These are phyloP conservation scores for Umbelopsis vinacea DNA, from an alignment of 192 early-diverging fungal species.

Conservation along the genomic window DNA sequence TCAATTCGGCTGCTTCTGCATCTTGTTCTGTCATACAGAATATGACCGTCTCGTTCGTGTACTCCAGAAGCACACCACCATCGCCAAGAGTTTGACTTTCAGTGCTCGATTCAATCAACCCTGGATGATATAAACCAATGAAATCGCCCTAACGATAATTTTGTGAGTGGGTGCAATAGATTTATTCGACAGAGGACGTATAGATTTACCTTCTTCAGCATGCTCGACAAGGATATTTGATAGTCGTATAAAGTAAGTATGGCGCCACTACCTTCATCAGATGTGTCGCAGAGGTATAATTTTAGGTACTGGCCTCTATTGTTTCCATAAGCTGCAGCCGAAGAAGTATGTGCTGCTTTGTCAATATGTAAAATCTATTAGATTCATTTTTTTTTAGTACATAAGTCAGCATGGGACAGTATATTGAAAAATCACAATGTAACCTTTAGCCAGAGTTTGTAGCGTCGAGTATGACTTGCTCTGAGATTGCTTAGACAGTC, in stretches of 20 bases:
- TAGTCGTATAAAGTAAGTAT: conserved; percentile 30
- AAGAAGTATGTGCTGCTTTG: conserved; percentile 1
- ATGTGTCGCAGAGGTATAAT: conserved; percentile 24
- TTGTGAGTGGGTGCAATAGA: neutral
- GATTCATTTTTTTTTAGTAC: neutral
- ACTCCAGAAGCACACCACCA: conserved; percentile 25
- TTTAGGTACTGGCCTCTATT: neutral
- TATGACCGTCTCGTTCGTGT: conserved; percentile 21
- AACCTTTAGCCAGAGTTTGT: conserved; percentile 29
- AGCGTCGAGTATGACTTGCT: neutral
- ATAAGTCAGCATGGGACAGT: neutral
- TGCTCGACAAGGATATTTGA: conserved; percentile 1
- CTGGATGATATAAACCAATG: conserved; percentile 29
- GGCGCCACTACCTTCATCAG: neutral
- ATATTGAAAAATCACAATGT: neutral
- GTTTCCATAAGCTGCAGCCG: neutral
- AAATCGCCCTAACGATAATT: conserved; percentile 21
- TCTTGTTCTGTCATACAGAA: conserved; percentile 36
- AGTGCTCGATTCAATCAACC: neutral
- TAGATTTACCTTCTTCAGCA: conserved; percentile 23
- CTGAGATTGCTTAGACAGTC: neutral
- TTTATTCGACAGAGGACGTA: neutral
- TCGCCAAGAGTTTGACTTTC: neutral
- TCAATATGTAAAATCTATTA: conserved; percentile 15
- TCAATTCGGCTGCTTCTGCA: conserved; percentile 20